These are phyloP conservation scores for Quercus bicolor DNA, from an alignment of 306 rosid genomes.

Conservation along the genomic window DNA sequence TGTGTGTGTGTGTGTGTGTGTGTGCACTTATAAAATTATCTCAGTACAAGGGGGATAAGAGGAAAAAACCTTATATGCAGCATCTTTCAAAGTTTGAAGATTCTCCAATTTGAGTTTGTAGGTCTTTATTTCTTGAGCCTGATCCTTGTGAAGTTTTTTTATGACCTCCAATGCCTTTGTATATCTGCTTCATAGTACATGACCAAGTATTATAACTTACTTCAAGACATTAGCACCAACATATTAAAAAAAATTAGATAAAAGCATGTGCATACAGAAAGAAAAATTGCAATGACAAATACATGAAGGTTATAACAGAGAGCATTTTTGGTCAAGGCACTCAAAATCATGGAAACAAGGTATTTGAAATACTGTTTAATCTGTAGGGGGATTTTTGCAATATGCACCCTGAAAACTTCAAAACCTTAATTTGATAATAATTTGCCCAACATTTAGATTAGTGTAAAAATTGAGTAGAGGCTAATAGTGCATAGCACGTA, in stretches of 20 bases:
- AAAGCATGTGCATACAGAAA: not conserved
- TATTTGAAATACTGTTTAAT: not conserved
- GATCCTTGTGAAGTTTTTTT: slow-evolving; percentile 60
- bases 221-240: not conserved
- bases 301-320: not conserved
- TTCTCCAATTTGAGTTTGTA: slow-evolving; percentile 55
- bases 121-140: slow-evolving; percentile 53
- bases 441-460: too few relatives aligned
- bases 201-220: not conserved
- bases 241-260: not conserved
- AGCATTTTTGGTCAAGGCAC: not conserved
- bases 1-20: too few relatives aligned
- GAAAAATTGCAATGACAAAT: not conserved
- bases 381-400: too few relatives aligned
- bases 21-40: not conserved
- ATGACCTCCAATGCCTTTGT: slow-evolving; percentile 65
- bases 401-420: too few relatives aligned
- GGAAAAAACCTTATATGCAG: slow-evolving; percentile 44
- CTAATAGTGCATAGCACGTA: not conserved
- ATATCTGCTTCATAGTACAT: slow-evolving; percentile 31
- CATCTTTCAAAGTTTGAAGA: slow-evolving; percentile 55
- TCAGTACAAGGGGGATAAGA: not conserved
- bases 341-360: not conserved
- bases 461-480: too few relatives aligned
- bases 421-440: too few relatives aligned